Conservation (phyloP, 1,284 basidiomycete genomes). For the Amylostereum areolatum region DNA sequence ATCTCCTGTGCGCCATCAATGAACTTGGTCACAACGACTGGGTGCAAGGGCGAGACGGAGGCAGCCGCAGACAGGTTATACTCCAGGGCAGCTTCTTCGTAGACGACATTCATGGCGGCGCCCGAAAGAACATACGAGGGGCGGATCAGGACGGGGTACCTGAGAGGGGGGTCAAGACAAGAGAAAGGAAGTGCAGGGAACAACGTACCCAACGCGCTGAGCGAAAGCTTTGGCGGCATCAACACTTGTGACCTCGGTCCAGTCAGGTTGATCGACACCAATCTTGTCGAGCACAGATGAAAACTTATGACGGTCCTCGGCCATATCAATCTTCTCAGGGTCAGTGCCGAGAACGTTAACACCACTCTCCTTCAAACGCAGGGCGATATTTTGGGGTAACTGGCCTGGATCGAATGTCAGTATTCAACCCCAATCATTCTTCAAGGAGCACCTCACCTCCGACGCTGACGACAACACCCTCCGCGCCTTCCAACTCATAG, state of each 20-base stretch:
- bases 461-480: slow-evolving; percentile 94
- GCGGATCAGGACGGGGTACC: slow-evolving; percentile 93
- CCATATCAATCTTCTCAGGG: slow-evolving; percentile 92
- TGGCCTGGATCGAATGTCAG: slow-evolving; percentile 51
- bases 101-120: slow-evolving; percentile 99
- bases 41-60: slow-evolving; percentile 93
- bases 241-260: slow-evolving; percentile 88
- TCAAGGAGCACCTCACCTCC: slow-evolving; percentile 65
- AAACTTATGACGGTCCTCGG: slow-evolving; percentile 99
- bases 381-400: slow-evolving; percentile 97
- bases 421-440: slow-evolving; percentile 1
- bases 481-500: slow-evolving; percentile 91
- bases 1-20: slow-evolving; percentile 98
- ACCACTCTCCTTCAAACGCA: slow-evolving; percentile 85
- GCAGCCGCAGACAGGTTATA: slow-evolving; percentile 94
- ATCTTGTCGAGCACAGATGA: slow-evolving; percentile 92
- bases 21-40: slow-evolving; percentile 98
- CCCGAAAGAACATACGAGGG: slow-evolving; percentile 98
- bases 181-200: background rate
- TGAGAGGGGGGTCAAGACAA: slow-evolving; percentile 24
- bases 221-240: slow-evolving; percentile 93
- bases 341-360: slow-evolving; percentile 97
- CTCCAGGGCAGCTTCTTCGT: slow-evolving; percentile 85
- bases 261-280: slow-evolving; percentile 95
- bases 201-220: slow-evolving; percentile 65